These are phyloP conservation scores for Gleditsia sinensis DNA, from an alignment of 306 rosid genomes.

Conservation along the genomic window DNA sequence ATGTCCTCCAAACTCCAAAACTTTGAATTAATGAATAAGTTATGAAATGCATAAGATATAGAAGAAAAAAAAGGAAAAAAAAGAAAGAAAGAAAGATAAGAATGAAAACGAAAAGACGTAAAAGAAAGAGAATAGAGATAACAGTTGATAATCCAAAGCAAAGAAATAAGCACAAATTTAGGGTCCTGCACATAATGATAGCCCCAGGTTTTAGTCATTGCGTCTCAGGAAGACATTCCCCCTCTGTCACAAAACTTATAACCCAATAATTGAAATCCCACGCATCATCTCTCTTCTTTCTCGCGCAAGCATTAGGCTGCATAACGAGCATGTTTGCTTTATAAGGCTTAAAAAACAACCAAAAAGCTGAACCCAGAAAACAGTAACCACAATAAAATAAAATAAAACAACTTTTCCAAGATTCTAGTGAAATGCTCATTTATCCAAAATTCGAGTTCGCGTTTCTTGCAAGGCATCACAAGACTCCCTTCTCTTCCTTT, in stretches of 20 bases:
- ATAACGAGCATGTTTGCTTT: slow-evolving; percentile 7
- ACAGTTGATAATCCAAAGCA: background rate
- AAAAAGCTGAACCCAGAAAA: too few species aligned
- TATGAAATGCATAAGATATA: background rate
- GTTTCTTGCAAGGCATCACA: slow-evolving; percentile 71
- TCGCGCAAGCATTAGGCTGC: background rate
- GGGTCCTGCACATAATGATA: background rate
- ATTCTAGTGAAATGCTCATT: slow-evolving; percentile 32
- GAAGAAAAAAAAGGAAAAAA: background rate
- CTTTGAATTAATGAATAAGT: background rate
- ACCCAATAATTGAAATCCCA: slow-evolving; percentile 6
- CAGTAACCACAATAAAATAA: too few species aligned
- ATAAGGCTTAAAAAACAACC: background rate
- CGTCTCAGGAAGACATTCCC: slow-evolving; percentile 32
- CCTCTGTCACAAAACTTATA: background rate
- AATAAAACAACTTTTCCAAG: slow-evolving; percentile 13
- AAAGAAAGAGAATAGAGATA: background rate
- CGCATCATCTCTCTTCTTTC: slow-evolving; percentile 12
- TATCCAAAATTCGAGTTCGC: slow-evolving; percentile 36
- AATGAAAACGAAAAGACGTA: background rate
- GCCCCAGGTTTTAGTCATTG: slow-evolving; percentile 21
- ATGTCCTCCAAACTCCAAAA: too few species aligned
- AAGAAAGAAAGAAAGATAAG: background rate
- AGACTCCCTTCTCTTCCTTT: background rate
- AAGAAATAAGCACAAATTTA: background rate